Conservation (phyloP, 805 yeast genomes). For the Ascoidea tarda region DNA sequence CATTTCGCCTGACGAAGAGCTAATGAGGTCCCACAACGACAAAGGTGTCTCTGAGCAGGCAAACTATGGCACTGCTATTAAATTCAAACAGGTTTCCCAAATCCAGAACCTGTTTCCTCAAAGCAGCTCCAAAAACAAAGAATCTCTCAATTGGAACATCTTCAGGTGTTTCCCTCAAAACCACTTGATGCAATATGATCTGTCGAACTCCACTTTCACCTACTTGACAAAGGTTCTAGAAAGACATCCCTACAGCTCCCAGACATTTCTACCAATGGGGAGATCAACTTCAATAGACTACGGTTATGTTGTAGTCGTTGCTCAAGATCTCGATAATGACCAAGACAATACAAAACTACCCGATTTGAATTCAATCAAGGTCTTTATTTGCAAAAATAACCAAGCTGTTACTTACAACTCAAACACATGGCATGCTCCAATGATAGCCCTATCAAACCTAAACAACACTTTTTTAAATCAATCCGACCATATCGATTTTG, state of each 20-base stretch:
- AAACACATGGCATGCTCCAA: slow-evolving; percentile 91
- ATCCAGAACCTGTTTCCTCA: slow-evolving; percentile 34
- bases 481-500: slow-evolving; percentile 60
- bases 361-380: slow-evolving; percentile 41
- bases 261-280: slow-evolving; percentile 90
- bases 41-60: slow-evolving; percentile 27
- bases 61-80: slow-evolving; percentile 89
- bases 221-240: slow-evolving; percentile 63
- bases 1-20: slow-evolving; percentile 9
- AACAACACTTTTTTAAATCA: slow-evolving; percentile 14
- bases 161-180: slow-evolving; percentile 70
- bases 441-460: slow-evolving; percentile 41
- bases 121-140: slow-evolving; percentile 31
- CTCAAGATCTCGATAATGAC: slow-evolving; percentile 26
- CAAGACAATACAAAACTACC: slow-evolving; percentile 31
- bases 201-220: slow-evolving; percentile 2
- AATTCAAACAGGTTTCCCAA: slow-evolving; percentile 61
- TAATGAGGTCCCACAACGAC: not conserved
- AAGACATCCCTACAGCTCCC: slow-evolving; percentile 81
- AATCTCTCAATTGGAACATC: slow-evolving; percentile 66
- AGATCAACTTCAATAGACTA: slow-evolving; percentile 32
- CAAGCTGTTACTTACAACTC: slow-evolving; percentile 84
- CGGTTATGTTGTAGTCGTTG: slow-evolving; percentile 75
- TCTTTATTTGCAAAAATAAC: slow-evolving; percentile 66
- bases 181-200: slow-evolving; percentile 28